Conservation (phyloP, 2,329 filamentous ascomycete species). For the Penicillium sp. region DNA sequence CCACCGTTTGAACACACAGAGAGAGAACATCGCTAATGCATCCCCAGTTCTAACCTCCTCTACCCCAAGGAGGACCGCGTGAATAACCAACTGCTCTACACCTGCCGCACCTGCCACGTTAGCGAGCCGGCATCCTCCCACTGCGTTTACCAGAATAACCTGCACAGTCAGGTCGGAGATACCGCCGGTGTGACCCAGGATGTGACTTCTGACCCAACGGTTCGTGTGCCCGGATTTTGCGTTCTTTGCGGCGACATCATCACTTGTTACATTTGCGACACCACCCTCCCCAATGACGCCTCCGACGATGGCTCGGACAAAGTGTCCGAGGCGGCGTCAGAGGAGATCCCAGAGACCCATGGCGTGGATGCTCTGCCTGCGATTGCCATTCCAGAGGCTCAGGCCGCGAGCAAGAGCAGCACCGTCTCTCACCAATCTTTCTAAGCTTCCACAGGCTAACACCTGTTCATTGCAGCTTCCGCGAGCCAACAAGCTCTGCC, state of each 20-base stretch:
- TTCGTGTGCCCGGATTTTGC: conserved; percentile 65
- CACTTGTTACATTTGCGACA: conserved; percentile 52
- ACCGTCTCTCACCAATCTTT: conserved; percentile 2
- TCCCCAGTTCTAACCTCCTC: conserved; percentile 79
- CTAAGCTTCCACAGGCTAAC: conserved; percentile 34
- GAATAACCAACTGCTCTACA: conserved; percentile 82
- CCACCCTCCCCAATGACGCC: conserved; percentile 22
- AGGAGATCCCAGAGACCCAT: conserved; percentile 13
- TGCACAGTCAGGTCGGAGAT: conserved; percentile 87
- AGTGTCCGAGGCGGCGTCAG: too few relatives aligned
- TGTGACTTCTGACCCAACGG: conserved; percentile 95
- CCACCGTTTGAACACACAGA: background rate
- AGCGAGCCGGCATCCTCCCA: conserved; percentile 80
- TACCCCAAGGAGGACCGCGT: conserved; percentile 93
- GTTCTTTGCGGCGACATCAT: conserved; percentile 58
- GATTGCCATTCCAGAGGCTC: conserved; percentile 8
- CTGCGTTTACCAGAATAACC: conserved; percentile 92
- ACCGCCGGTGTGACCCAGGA: conserved; percentile 97
- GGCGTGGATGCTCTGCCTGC: conserved; percentile 11
- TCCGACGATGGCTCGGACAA: too few relatives aligned
- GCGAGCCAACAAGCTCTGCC: conserved; percentile 79
- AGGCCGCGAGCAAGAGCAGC: background rate
- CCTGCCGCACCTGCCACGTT: conserved; percentile 92
- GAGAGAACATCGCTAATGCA: conserved; percentile 21
- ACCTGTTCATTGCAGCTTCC: conserved; percentile 64